phyloP scores from a whole-genome alignment of 2,329 filamentous ascomycete genomes.

The Alternaria sp. region DNA sequence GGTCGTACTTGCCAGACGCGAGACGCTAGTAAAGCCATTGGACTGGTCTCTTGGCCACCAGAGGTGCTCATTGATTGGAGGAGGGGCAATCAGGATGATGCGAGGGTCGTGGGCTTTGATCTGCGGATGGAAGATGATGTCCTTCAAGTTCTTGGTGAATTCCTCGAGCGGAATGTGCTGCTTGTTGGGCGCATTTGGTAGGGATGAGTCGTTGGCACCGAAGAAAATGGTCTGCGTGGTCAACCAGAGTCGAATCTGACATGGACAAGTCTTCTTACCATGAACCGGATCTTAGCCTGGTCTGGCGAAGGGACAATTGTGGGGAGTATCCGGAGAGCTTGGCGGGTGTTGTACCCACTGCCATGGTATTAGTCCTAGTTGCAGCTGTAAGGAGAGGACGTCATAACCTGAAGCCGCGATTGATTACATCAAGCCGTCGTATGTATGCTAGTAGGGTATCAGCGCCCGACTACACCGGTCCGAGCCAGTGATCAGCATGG shows the following conservation, averaged over 20 bases:
- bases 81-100: conserved; percentile 81
- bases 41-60: conserved; percentile 59
- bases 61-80: conserved; percentile 81
- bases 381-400: background rate
- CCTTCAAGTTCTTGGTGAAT: conserved; percentile 75
- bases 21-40: conserved; percentile 48
- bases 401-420: conserved; percentile 75
- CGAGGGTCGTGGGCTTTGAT: conserved; percentile 74
- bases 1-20: conserved; percentile 67
- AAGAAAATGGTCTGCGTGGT: conserved; percentile 75
- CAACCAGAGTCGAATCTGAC: conserved; percentile 10
- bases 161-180: conserved; percentile 82
- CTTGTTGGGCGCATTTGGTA: conserved; percentile 67
- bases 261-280: conserved; percentile 58
- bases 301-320: conserved; percentile 74
- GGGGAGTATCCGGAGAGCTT: conserved; percentile 74
- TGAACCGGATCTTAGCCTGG: conserved; percentile 68
- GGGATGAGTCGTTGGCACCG: conserved; percentile 87
- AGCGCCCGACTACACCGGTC: conserved; percentile 6
- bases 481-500: conserved; percentile 4
- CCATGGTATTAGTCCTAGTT: conserved; percentile 19
- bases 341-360: conserved; percentile 81
- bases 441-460: conserved; percentile 67
- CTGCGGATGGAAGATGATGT: conserved; percentile 75
- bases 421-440: conserved; percentile 83